Evolutionary conservation across 2,329 filamentous ascomycete species (phyloP), one percentile per base, ranked within the genome.

Genomic region (Verticillium dahliae): DNA sequence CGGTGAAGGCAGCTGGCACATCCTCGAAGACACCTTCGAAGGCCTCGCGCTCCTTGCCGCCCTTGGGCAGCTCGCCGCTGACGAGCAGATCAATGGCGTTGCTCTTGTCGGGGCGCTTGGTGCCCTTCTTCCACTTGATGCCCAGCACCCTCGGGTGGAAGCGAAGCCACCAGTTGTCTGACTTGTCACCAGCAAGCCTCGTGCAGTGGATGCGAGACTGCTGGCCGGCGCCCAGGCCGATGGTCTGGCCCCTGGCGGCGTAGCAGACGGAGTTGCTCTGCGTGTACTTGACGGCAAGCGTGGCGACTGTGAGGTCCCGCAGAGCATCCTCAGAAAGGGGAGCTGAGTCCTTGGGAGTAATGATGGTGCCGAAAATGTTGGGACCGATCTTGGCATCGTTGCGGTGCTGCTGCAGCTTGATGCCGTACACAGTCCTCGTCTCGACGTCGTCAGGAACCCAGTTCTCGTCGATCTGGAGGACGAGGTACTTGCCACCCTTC

Each of bases 181-280:
- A 92, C 84, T 99, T 99, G 82, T 98, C 94, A 63, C 95, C 95
- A 11, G 95, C 95, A 59, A 99, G 86, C 67, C 95, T 90, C 52
- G 95, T 99, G 86, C 95, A 99, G 84, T 99, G 95, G 69, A 99
- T 99, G 69, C 95, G 90, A 65, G 91, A 96, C 80, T 99, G 95
- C 78, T 99, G 95, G 63, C 95, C 95, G 61, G 95, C 95, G 67
- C 95, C 95, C 61, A 99, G 87, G 67, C 95, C 95, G 69, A 99
- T 85, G 70, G 98, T 85, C 78, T 98, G 95, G 57, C 95, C 95
- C 71, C 96, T 93, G 66, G 92, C 83, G 61, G 95, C 93, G 74
- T 98, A 99, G 85, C 94, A 98, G 66, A 99, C 95, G 33, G 93
- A 97, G 85, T 99, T 99, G 73, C 92, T 97, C 80, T 99, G 93